phyloP scores from a whole-genome alignment of 2,329 filamentous ascomycete species.

The Aspergillus ruber region DNA sequence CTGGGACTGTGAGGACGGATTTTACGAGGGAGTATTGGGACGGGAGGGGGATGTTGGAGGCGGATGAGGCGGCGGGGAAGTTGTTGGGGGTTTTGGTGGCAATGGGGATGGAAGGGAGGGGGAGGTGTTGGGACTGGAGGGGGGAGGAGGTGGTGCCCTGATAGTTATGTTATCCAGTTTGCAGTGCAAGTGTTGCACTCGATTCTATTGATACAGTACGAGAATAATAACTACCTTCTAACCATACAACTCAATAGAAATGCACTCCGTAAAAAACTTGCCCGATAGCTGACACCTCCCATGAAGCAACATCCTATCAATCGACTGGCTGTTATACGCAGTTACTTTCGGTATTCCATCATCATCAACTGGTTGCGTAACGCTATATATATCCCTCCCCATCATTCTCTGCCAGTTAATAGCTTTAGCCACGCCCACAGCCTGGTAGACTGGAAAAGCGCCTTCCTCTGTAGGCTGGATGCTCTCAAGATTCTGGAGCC shows the following conservation, averaged over 20 bases:
- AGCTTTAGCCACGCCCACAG: slow-evolving; percentile 11
- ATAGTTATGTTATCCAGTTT: background rate
- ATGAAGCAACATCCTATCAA: slow-evolving; percentile 14
- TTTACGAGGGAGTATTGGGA: slow-evolving; percentile 68
- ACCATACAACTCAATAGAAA: background rate
- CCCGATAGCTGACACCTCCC: slow-evolving; percentile 6
- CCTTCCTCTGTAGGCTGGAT: slow-evolving; percentile 20
- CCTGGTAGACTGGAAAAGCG: slow-evolving; percentile 18
- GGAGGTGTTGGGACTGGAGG: slow-evolving; percentile 64
- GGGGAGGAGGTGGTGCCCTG: slow-evolving; percentile 57
- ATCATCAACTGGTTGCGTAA: slow-evolving; percentile 15
- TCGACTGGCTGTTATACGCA: slow-evolving; percentile 19
- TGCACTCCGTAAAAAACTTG: background rate
- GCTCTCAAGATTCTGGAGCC: slow-evolving; percentile 10
- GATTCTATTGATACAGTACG: no score
- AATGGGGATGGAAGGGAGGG: slow-evolving; percentile 47
- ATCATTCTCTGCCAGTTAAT: slow-evolving; percentile 14
- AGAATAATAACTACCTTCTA: no score
- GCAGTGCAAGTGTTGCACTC: no score
- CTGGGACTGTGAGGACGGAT: slow-evolving; percentile 72
- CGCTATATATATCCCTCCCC: slow-evolving; percentile 11
- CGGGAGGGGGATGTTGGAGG: slow-evolving; percentile 61
- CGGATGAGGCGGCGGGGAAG: slow-evolving; percentile 59
- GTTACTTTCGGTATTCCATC: slow-evolving; percentile 17
- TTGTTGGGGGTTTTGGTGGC: slow-evolving; percentile 54